phyloP scores from a whole-genome alignment of 2,329 filamentous ascomycete species.

The Lachnellula suecica region DNA sequence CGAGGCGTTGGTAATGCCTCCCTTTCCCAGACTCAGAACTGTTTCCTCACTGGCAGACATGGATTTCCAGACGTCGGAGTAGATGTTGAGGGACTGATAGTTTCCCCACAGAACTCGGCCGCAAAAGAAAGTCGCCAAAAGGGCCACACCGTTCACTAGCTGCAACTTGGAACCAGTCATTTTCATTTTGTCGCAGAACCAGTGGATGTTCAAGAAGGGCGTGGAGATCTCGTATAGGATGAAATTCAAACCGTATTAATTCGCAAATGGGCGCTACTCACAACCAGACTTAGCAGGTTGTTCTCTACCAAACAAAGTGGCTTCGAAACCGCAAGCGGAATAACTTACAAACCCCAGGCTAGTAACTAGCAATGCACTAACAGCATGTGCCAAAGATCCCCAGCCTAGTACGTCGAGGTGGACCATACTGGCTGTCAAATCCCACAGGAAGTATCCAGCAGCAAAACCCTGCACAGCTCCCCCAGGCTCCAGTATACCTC shows the following conservation, averaged over 20 bases:
- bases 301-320: too few species aligned
- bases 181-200: constrained; percentile 83
- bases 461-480: constrained; percentile 73
- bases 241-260: constrained; percentile 77
- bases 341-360: constrained; percentile 72
- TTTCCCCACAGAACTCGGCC: constrained; percentile 77
- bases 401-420: constrained; percentile 72
- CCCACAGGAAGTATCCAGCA: constrained; percentile 79
- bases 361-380: constrained; percentile 66
- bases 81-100: constrained; percentile 66
- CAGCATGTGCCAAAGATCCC: constrained; percentile 60
- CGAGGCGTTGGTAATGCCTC: constrained; percentile 39
- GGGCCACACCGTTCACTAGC: constrained; percentile 73
- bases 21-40: constrained; percentile 37
- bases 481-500: constrained; percentile 72
- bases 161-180: constrained; percentile 73
- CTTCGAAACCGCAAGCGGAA: background rate
- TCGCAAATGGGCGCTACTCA: constrained; percentile 71
- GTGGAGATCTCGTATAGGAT: constrained; percentile 84
- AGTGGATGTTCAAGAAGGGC: constrained; percentile 83
- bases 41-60: constrained; percentile 27
- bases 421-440: constrained; percentile 64
- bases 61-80: constrained; percentile 62
- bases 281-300: constrained; percentile 4
- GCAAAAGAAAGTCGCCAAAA: constrained; percentile 71